phyloP scores from a whole-genome alignment of 2,329 filamentous ascomycete species.

The Pseudogymnoascus sp. region DNA sequence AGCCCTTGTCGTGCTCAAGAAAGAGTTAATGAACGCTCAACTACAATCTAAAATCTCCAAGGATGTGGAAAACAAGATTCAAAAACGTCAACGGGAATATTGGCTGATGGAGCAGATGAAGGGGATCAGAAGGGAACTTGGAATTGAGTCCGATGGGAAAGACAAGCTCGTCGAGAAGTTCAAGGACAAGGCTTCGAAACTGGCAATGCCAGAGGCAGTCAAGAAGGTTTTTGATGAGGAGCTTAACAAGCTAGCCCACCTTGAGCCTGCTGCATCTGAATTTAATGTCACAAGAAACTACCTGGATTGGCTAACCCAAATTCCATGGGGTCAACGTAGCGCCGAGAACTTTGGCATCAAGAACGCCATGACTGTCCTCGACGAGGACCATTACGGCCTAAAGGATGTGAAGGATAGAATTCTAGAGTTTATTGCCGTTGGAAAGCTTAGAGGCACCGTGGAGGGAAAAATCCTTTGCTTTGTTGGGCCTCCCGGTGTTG shows the following conservation, averaged over 20 bases:
- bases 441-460: constrained; percentile 90
- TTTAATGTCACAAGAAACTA: constrained; percentile 99
- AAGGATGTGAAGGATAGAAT: constrained; percentile 99
- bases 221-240: constrained; percentile 98
- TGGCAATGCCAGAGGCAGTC: constrained; percentile 94
- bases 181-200: constrained; percentile 84
- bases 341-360: constrained; percentile 94
- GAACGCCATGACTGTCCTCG: constrained; percentile 80
- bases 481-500: constrained; percentile 92
- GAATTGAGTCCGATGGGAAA: constrained; percentile 95
- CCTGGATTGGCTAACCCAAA: constrained; percentile 95
- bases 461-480: constrained; percentile 98
- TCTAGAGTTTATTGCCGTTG: constrained; percentile 94
- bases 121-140: constrained; percentile 88
- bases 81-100: constrained; percentile 94
- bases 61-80: constrained; percentile 94
- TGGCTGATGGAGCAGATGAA: constrained; percentile 99
- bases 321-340: constrained; percentile 92
- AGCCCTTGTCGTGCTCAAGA: constrained; percentile 85
- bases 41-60: constrained; percentile 95
- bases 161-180: constrained; percentile 97
- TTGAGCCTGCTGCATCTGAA: constrained; percentile 92
- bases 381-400: constrained; percentile 92
- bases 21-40: constrained; percentile 96
- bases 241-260: constrained; percentile 88